Base-by-base conservation (phyloP, 805 yeast genomes). In the Yamadazyma tumulicola region DNA sequence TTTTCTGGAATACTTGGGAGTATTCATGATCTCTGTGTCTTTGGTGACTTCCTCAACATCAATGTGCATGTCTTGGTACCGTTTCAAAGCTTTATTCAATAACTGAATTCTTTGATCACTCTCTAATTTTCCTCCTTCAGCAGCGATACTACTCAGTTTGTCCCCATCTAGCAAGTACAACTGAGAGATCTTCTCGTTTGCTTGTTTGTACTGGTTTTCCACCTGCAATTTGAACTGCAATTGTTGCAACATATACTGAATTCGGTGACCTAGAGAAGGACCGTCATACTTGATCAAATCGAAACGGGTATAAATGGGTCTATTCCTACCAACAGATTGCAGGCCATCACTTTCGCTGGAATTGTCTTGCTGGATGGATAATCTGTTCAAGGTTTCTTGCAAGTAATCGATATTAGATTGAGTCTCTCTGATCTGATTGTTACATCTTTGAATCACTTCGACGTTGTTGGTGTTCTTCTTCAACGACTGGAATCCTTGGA, bases 191-290 rank as follows among this genome's bases (percentile, higher is more conserved):
- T 91, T 93, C 44, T 86, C 94, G 47, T 88, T 88, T 5, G 97
- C 97, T 45, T 81, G 91, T 49, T 81, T 80, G 60, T 91, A 93
- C 60, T 93, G 95, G 48, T 85, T 79, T 57, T 93, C 99, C 24
- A 91, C 95, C 52, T 91, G 93, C 29, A 91, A 71, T 60, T 93
- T 93, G 59, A 91, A 88, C 55, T 89, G 96, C 40, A 93, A 70
- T 59, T 88, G 95, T 61, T 89, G 97, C 36, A 91, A 73, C 97
- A 93, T 89, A 49, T 85, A 81, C 60, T 87, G 96, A 52, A 93
- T 93, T 43, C 93, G 77, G 50, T 93, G 96, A 8, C 97, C 96
- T 47, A 93, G 66, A 0, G 95, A 85, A 0, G 97, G 96, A 48
- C 96, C 85, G 51, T 93, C 97, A 53, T 87, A 88, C 49, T 88